Base-by-base conservation (phyloP, 495 filamentous ascomycete genomes). In the Podospora fimiseda region DNA sequence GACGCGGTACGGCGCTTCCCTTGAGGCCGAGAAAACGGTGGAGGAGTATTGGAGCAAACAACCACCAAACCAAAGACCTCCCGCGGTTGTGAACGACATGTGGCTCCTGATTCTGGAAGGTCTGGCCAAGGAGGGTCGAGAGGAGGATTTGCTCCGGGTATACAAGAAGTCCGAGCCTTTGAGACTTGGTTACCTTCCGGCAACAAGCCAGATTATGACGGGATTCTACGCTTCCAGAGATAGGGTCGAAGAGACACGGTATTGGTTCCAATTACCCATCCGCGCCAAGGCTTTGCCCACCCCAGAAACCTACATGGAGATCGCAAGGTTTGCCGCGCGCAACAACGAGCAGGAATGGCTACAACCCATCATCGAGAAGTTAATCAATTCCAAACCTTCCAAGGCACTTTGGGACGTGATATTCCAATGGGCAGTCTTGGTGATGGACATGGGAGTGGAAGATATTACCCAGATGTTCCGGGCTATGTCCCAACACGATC, bases 381-480 rank as follows among this genome's bases (percentile, higher is more conserved):
- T 90, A 15, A 61, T 83, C 21, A 69, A 75, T 41, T 64, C 54
- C 15, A 70, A 56, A 15, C 76, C 74, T 18, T 30, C 53, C 22
- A 78, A 85, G 36, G 68, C 75, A 20, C 66, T 61, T n/a, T 86
- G 86, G 79, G 82, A 90, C 57, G 74, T 85, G 24, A 70, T 85
- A 6, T 75, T 95, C 39, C 79, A 86, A 43, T 95, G 87, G 87
- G 82, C 88, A 21, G 85, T 84, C 11, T 76, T 84, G 11, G 64
- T 69, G 33, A 79, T 84, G 54, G 84, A 83, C 8, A 85, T 80
- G 61, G 80, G 81, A 9, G 81, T 86, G 4, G 80, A 87, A 56
- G 82, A 85, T 42, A 74, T 95, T 24, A 81, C 81, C 47, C 73
- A 78, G 43, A 87, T 88, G 76, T 74, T 91, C 50, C 57, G 75